Evolutionary conservation across 495 filamentous ascomycete genomes (phyloP), one percentile per base, ranked within the genome.

Genomic region (Daldinia concentrica): DNA sequence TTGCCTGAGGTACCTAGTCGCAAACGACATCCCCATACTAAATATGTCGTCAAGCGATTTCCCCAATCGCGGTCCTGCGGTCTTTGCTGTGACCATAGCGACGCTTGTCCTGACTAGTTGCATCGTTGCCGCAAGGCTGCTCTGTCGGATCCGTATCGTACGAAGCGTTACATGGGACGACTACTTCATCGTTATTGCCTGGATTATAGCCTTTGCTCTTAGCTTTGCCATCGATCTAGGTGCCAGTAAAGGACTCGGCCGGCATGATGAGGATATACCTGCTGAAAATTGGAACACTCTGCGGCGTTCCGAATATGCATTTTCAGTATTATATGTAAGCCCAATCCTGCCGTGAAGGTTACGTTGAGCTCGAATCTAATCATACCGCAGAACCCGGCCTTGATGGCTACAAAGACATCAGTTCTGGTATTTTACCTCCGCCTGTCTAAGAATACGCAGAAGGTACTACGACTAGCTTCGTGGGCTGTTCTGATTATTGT

Each of bases 381-480:
- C 50, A 9, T n/a, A 24, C 11, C 41, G 24, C 67, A 97, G 93
- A 96, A 97, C 76, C 94, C 95, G 12, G 91, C 93, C 4, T 85
- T 97, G 60, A 93, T 93, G 90, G 87, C 88, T 1, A 90, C 93
- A 55, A 98, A 97, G 80, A 93, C 93, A 4, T 95, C 92, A n/a
- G 93, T 98, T 69, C 86, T 97, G 56, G 80, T 94, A 64, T 97
- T 96, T 77, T 97, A 93, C 81, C 85, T 97, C 30, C 89, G 90
- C 34, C 81, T 97, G 57, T 90, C 92, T 6, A 90, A 88, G 71
- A 89, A 89, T 34, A 90, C 93, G 45, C 89, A 90, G 70, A 78
- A 76, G 68, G 80, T 92, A 32, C 89, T 94, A 73, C 86, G 88
- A 69, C 87, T 88, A 80, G 85, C 87, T 2, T 92, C 90, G 24